Evolutionary conservation across 768 basidiomycete species (phyloP), one percentile per base, ranked within the genome.

Genomic region (Boletus fagicola): DNA sequence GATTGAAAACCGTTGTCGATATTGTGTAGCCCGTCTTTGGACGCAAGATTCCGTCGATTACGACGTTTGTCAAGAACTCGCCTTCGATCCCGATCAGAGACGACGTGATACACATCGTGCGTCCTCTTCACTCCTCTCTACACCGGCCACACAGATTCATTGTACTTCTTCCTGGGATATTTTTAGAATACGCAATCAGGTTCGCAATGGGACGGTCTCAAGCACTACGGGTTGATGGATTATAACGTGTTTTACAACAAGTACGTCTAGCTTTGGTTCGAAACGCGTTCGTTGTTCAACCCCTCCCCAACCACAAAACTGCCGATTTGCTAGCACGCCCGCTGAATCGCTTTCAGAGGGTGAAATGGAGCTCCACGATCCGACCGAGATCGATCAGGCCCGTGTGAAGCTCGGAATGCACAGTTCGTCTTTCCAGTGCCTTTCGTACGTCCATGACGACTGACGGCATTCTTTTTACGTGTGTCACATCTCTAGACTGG

Each of bases 131-230:
- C 12, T 18, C 28, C 15, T 15, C 12, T n/a, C n/a, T 24, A 1
- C 24, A 3, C 36, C 4, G 0, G 10, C 26, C 7, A 15, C 20
- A 12, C n/a, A 15, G 30, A 20, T 12, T 48, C 31, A 49, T 20
- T 7, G n/a, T 44, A 30, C 18, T 16, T n/a, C 18, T 36, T 33
- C 47, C 45, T 12, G 24, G 28, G 8, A 0, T 20, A 9, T 35
- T 15, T 7, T 26, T 42, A 87, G 86, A 87, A 88, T 60, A 85
- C 86, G 0, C 87, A 88, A 72, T 85, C 85, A 0, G 84, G 86
- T 10, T 78, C 84, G 5, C 86, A 88, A 62, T 87, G 86, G 86
- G 86, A 88, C 61, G 85, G 86, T 9, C 54, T 87, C 65, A 76
- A 80, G 57, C 85, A 87, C 61, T 83, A 77, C 62, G 83, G 83